Evolutionary conservation across 1,284 basidiomycete species (phyloP).

Genomic region (Amylostereum chailletii): DNA sequence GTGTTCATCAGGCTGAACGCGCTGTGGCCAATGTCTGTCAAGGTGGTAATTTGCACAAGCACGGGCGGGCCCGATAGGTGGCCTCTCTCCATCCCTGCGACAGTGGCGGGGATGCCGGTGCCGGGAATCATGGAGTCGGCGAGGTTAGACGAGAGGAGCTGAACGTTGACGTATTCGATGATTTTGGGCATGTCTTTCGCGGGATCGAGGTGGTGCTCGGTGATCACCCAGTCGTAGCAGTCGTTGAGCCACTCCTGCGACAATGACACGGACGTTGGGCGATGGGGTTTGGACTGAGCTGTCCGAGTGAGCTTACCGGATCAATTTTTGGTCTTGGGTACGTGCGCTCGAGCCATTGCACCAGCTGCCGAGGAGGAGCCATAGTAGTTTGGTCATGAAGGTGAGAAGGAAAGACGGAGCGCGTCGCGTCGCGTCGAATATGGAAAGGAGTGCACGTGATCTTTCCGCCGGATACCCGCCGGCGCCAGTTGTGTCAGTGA

Average conservation of each 20-base stretch:
- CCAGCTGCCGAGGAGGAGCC: slow-evolving; percentile 16
- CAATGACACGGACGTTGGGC: not conserved
- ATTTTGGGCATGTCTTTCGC: slow-evolving; percentile 37
- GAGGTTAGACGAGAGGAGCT: slow-evolving; percentile 66
- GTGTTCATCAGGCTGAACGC: slow-evolving; percentile 61
- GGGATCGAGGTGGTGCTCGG: slow-evolving; percentile 38
- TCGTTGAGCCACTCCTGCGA: slow-evolving; percentile 62
- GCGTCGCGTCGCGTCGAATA: too few species aligned
- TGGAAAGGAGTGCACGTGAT: too few species aligned
- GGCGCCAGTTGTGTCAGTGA: too few species aligned
- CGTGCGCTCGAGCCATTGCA: slow-evolving; percentile 15
- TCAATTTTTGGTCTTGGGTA: slow-evolving; percentile 22
- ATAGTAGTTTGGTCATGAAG: slow-evolving; percentile 4
- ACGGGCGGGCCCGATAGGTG: slow-evolving; percentile 35
- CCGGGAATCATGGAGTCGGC: slow-evolving; percentile 56
- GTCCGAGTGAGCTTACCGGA: slow-evolving; percentile 10
- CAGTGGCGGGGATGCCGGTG: slow-evolving; percentile 52
- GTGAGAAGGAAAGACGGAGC: too few species aligned
- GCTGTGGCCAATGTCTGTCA: slow-evolving; percentile 70
- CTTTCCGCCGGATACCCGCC: too few species aligned
- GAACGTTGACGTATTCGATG: slow-evolving; percentile 43
- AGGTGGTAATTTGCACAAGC: slow-evolving; percentile 60
- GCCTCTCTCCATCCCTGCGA: slow-evolving; percentile 26
- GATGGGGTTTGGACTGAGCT: not conserved
- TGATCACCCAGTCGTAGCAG: slow-evolving; percentile 56